Base-by-base conservation (phyloP, 352 stramenopile species). In the Globisporangium abappressorium region DNA sequence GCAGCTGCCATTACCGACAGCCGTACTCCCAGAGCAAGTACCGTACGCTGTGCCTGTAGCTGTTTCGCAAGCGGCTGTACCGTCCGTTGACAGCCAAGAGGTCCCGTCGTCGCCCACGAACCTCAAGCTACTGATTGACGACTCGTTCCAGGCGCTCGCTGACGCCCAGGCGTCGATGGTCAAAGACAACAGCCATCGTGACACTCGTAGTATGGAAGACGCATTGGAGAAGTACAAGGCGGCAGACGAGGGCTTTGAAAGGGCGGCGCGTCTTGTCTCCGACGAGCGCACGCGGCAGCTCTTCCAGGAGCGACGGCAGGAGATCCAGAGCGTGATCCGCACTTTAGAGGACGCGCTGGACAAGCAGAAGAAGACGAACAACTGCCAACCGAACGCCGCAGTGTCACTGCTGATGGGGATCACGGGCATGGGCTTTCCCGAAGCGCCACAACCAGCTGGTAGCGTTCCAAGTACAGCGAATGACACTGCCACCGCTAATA, bases 231-330 rank as follows among this genome's bases (percentile, higher is more conserved):
- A 80, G 18, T 88, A 83, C 59, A 70, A 64, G 14, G 58, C 74
- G 6, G 78, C 80, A 2, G 78, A 77, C 41, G 62, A 57, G 0
- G 70, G 70, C 0, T 86, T 88, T 60, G 68, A 62, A n/a, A 36
- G 69, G 18, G 78, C 77, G 8, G 73, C 72, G 59, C 51, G 64
- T n/a, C 61, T 78, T 22, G 62, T 88, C 14, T 36, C 68, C 1
- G 80, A 88, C 36, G 72, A 77, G 26, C 80, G 78, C 38, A 80
- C 78, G 36, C 75, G 63, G 18, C 47, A 76, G 28, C 69, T 88
- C 3, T 53, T 88, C 51, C 68, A 57, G 11, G 58, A 55, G 11
- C 69, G 73, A n/a, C 73, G 70, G 24, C 38, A 54, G 47, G 76
- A 85, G 53, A 65, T 85, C 33, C 75, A 82, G 62, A 61, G 36